Base-by-base conservation (phyloP, 139 green algal genomes). In the Gonium pectorale region DNA sequence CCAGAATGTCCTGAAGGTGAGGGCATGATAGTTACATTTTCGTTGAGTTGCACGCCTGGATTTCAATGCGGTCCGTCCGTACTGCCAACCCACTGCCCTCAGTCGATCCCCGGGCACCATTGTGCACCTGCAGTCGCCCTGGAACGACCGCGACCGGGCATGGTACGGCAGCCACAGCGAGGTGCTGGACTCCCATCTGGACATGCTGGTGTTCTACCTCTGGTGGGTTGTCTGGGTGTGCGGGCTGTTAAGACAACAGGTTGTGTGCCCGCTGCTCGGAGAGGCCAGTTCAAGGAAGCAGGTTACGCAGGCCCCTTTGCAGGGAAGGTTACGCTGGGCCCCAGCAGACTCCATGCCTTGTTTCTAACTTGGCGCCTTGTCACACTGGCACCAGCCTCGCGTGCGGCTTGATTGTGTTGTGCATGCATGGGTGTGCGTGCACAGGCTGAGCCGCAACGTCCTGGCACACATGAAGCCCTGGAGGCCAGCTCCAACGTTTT, bases 121-220 rank as follows among this genome's bases (percentile, higher is more conserved):
- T n/a, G n/a, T n/a, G n/a, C n/a, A n/a, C n/a, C n/a, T n/a, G n/a
- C 21, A n/a, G n/a, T 79, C 70, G 46, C 5, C 31, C 19, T 79
- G 70, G 70, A 79, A 79, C 70, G 31, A 46, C 70, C 46, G 44
- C 70, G 70, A 79, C 46, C 33, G 31, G 6, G 33, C n/a, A 11
- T 13, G 31, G 46, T 64, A 79, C 70, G n/a, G 11, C 31, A 26
- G 35, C 7, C 21, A 79, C 31, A 63, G 33, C 46, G 31, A 19
- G 70, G 70, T 46, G 70, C 70, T 31, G 70, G 3, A 8, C 46
- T 49, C 46, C 21, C 70, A 79, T 46, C 70, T 79, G 70, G 70
- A n/a, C 70, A 79, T 64, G 70, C 70, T 79, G 70, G 70, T 79
- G 37, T 79, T 79, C 46, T 64, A 79, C 70, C 70, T 64, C 46